Evolutionary conservation across 1,284 basidiomycete species (phyloP).

Genomic region (Apiotrichum gamsii): DNA sequence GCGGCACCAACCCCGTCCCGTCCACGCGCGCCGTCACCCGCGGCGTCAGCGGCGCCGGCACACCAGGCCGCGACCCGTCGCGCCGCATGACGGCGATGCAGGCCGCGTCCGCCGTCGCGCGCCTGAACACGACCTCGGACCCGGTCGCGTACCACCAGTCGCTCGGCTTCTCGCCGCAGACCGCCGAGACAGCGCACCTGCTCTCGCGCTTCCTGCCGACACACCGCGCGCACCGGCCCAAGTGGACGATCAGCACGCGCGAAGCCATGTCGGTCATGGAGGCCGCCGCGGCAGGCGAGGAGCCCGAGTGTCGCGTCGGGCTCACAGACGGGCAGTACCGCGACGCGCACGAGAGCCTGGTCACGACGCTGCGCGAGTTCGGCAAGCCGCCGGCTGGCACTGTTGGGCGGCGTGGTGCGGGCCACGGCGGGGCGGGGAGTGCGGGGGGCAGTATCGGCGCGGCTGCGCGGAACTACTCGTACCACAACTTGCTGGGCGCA

Average conservation of each 20-base stretch:
- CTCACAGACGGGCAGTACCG: conserved; percentile 41
- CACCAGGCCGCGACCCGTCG: not conserved
- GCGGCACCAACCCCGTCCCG: too few species aligned
- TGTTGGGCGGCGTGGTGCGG: too few species aligned
- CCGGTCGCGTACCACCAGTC: conserved; percentile 38
- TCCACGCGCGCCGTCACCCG: not conserved
- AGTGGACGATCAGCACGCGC: conserved; percentile 21
- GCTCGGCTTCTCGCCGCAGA: conserved; percentile 27
- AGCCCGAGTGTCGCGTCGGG: conserved; percentile 20
- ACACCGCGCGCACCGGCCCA: conserved; percentile 20
- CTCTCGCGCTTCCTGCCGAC: conserved; percentile 37
- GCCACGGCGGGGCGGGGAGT: too few species aligned
- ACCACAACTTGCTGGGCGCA: conserved; percentile 5
- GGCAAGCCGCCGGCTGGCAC: too few species aligned
- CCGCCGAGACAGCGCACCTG: conserved; percentile 36
- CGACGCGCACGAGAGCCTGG: conserved; percentile 36
- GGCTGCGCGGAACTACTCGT: conserved; percentile 1
- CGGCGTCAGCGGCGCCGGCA: not conserved
- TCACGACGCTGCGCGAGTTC: conserved; percentile 28
- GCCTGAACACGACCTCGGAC: conserved; percentile 32
- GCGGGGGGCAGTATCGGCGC: not conserved
- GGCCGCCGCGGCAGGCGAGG: conserved; percentile 13
- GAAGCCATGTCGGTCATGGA: conserved; percentile 11
- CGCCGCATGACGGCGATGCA: conserved; percentile 27
- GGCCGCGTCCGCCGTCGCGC: conserved; percentile 25